A percentile compares a stretch with the other conserved stretches of the same genome.
Evolutionary conservation across 257 asterid genomes (phyloP).

Genomic region (Nicotiana attenuata): DNA sequence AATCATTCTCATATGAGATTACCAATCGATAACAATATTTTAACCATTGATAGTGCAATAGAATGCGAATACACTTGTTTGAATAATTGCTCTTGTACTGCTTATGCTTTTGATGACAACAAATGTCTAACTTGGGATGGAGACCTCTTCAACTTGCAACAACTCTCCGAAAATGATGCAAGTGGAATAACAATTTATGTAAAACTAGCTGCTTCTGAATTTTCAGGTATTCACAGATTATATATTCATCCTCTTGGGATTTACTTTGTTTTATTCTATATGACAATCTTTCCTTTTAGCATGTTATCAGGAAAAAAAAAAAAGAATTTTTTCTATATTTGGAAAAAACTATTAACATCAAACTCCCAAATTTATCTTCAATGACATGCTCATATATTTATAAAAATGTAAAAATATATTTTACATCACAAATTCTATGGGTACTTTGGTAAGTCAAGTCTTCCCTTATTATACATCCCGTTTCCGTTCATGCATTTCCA

Average conservation of each 20-base stretch:
- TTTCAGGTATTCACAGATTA: background rate
- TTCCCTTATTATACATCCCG: background rate
- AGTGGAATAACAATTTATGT: background rate
- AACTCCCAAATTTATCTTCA: too few species aligned
- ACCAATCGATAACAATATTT: background rate
- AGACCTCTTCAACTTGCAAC: too few species aligned
- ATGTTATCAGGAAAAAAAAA: too few species aligned
- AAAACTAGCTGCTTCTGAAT: background rate
- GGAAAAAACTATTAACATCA: too few species aligned
- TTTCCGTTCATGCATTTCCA: too few species aligned
- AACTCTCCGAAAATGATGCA: background rate
- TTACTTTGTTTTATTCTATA: conserved; percentile 18
- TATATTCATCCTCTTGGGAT: background rate
- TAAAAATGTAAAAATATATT: too few species aligned
- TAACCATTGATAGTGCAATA: too few species aligned
- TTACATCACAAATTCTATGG: conserved; percentile 26
- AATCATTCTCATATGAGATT: background rate
- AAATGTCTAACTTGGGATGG: too few species aligned
- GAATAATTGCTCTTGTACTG: background rate
- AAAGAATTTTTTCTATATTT: too few species aligned
- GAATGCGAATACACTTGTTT: background rate
- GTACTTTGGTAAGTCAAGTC: background rate
- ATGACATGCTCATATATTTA: too few species aligned
- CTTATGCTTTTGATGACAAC: background rate
- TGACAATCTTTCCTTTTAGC: conserved; percentile 26